Evolutionary conservation across 1,284 basidiomycete genomes (phyloP).

Genomic region (Trichosporon sp.): DNA sequence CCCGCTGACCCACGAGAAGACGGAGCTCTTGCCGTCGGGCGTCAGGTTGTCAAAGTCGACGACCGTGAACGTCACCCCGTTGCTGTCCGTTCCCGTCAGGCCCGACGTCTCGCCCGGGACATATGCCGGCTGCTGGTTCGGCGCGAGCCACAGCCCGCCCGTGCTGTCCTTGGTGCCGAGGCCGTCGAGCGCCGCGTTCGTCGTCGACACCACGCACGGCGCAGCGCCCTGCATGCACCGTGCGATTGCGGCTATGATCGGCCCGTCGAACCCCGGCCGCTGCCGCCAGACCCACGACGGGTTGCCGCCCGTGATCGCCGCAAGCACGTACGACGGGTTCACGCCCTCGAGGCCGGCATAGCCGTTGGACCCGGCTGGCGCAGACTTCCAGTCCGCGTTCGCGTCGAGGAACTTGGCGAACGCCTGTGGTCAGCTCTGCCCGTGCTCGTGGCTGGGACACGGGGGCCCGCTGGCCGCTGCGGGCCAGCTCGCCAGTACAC

Average conservation of each 20-base stretch:
- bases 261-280: constrained; percentile 6
- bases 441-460: not conserved
- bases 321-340: constrained; percentile 14
- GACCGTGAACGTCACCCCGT: constrained; percentile 13
- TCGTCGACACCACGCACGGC: constrained; percentile 18
- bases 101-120: constrained; percentile 9
- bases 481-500: too few relatives aligned
- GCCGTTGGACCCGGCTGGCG: constrained; percentile 1
- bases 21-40: constrained; percentile 6
- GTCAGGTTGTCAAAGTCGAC: constrained; percentile 24
- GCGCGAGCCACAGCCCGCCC: constrained; percentile 17
- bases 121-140: constrained; percentile 10
- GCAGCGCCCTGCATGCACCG: constrained; percentile 17
- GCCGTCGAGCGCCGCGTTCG: constrained; percentile 12
- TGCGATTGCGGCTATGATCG: constrained; percentile 14
- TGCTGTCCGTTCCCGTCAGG: constrained; percentile 10
- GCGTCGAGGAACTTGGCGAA: constrained; percentile 26
- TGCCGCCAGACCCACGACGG: constrained; percentile 11
- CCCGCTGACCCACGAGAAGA: constrained; percentile 15
- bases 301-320: constrained; percentile 20
- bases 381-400: constrained; percentile 8
- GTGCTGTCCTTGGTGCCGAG: constrained; percentile 12
- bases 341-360: constrained; percentile 18
- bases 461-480: too few relatives aligned
- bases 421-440: not conserved